Evolutionary conservation across 257 asterid genomes (phyloP).

Genomic region (Salvia hispanica): DNA sequence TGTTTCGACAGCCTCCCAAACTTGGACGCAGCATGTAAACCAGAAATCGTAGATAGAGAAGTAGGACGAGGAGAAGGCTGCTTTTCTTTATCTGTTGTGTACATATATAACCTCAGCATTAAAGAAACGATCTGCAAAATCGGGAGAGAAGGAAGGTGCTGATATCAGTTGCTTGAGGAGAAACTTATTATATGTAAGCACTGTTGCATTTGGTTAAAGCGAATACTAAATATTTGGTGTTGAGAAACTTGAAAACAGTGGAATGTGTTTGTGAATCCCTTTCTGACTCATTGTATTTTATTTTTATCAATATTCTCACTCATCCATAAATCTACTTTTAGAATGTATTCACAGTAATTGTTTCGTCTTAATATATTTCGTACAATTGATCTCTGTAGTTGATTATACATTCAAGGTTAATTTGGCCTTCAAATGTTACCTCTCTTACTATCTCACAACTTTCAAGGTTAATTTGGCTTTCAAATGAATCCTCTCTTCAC

Average conservation of each 20-base stretch:
- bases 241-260: conserved; percentile 17
- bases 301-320: conserved; percentile 8
- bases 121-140: conserved; percentile 24
- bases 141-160: conserved; percentile 17
- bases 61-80: conserved; percentile 30
- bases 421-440: not conserved
- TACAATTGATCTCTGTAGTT: not conserved
- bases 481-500: too few species aligned
- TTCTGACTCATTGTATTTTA: conserved; percentile 19
- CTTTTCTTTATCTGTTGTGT: conserved; percentile 8
- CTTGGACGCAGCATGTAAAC: conserved; percentile 41
- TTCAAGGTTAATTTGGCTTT: too few species aligned
- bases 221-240: conserved; percentile 12
- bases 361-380: not conserved
- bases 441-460: not conserved
- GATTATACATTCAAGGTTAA: not conserved
- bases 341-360: conserved; percentile 2
- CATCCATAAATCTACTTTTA: not conserved
- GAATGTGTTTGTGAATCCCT: conserved; percentile 27
- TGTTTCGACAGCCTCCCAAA: conserved; percentile 50
- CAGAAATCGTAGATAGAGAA: conserved; percentile 34
- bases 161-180: conserved; percentile 22
- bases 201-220: conserved; percentile 12
- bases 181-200: conserved; percentile 2
- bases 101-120: not conserved